Percentiles rank a stretch among this genome's conserved stretches.
phyloP scores from a whole-genome alignment of 2,329 filamentous ascomycete species.

The Aspergillus sp. region DNA sequence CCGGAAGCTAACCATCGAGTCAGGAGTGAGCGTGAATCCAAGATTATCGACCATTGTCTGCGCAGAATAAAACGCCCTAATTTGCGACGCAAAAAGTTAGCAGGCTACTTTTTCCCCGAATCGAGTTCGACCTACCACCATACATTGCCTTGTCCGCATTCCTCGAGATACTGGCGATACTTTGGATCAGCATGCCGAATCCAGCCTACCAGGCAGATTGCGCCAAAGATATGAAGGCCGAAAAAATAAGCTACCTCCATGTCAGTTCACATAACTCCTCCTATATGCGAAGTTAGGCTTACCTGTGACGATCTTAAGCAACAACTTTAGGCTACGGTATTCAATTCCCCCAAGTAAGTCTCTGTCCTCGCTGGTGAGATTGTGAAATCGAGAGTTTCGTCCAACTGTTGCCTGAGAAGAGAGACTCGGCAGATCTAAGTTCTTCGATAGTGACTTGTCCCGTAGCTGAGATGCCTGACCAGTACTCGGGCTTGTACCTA shows the following conservation, averaged over 20 bases:
- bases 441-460: constrained; percentile 12
- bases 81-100: too few relatives aligned
- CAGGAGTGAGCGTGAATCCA: constrained; percentile 47
- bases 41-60: constrained; percentile 47
- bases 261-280: neutral
- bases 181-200: constrained; percentile 33
- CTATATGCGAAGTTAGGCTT: constrained; percentile 6
- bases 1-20: constrained; percentile 45
- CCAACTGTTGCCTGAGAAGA: constrained; percentile 38
- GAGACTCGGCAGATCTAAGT: constrained; percentile 29
- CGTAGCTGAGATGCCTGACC: too few relatives aligned
- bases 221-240: constrained; percentile 39
- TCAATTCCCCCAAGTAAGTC: constrained; percentile 45
- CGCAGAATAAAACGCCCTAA: constrained; percentile 42
- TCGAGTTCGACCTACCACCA: constrained; percentile 48
- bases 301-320: constrained; percentile 41
- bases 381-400: constrained; percentile 39
- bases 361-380: constrained; percentile 33
- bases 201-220: constrained; percentile 42
- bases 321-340: constrained; percentile 41
- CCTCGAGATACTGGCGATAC: constrained; percentile 32
- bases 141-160: constrained; percentile 31
- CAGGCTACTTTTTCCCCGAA: too few relatives aligned
- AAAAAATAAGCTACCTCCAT: constrained; percentile 35
- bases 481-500: constrained; percentile 6